These are phyloP conservation scores for Leccinum subspadiceum DNA, from an alignment of 1,284 basidiomycete genomes.

Conservation along the genomic window DNA sequence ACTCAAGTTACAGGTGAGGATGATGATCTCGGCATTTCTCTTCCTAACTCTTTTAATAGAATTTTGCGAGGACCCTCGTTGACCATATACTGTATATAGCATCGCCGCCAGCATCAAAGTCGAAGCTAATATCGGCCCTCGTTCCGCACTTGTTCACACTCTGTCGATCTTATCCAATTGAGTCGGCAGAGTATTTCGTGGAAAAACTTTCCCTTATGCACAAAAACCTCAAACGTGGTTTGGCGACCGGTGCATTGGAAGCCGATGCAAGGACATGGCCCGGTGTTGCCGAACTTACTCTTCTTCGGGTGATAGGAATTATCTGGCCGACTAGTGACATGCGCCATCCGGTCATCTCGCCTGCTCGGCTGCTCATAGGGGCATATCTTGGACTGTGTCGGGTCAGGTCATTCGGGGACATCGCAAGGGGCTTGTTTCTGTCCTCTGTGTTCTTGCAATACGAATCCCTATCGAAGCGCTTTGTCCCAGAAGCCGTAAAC, in stretches of 20 bases:
- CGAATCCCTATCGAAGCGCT: slow-evolving; percentile 81
- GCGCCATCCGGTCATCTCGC: slow-evolving; percentile 86
- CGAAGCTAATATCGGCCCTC: slow-evolving; percentile 64
- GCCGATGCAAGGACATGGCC: slow-evolving; percentile 85
- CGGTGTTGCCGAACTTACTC: slow-evolving; percentile 74
- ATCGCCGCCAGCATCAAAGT: slow-evolving; percentile 59
- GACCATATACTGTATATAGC: slow-evolving; percentile 87
- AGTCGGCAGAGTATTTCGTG: slow-evolving; percentile 78
- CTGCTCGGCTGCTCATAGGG: slow-evolving; percentile 85
- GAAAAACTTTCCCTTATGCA: slow-evolving; percentile 89
- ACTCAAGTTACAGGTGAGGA: slow-evolving; percentile 77
- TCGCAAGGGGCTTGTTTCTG: slow-evolving; percentile 87
- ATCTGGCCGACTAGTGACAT: slow-evolving; percentile 96
- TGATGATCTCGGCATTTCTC: slow-evolving; percentile 2
- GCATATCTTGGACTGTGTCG: slow-evolving; percentile 88
- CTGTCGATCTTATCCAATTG: slow-evolving; percentile 78
- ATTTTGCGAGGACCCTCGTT: slow-evolving; percentile 79
- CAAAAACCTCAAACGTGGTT: slow-evolving; percentile 87
- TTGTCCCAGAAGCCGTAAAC: slow-evolving; percentile 89
- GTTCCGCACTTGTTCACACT: slow-evolving; percentile 84
- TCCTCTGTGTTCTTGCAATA: slow-evolving; percentile 83
- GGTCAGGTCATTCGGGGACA: slow-evolving; percentile 71
- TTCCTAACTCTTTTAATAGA: slow-evolving; percentile 39
- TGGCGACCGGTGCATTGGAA: slow-evolving; percentile 71
- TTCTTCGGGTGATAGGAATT: slow-evolving; percentile 79